These are phyloP conservation scores for Quercus agrifolia DNA, from an alignment of 306 rosid genomes.

Conservation along the genomic window DNA sequence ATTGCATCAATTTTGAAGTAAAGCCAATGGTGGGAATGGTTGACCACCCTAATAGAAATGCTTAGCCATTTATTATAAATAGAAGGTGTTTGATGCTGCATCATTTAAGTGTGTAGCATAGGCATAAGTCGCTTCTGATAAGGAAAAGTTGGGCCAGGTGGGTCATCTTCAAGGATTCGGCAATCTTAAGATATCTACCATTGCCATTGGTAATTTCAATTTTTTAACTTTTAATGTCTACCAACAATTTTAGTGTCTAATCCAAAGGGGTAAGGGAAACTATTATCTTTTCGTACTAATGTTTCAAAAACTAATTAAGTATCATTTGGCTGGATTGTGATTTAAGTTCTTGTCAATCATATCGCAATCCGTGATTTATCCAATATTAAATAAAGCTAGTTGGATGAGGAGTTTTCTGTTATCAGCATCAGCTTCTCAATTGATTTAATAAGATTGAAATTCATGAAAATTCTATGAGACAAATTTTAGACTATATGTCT, in stretches of 20 bases:
- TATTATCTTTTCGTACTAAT: no score
- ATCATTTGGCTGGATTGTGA: no score
- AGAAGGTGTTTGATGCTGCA: slow-evolving; percentile 11
- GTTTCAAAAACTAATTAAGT: no score
- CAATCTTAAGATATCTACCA: slow-evolving; percentile 19
- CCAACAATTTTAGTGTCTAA: no score
- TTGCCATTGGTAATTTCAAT: slow-evolving; percentile 1
- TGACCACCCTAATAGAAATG: slow-evolving; percentile 22
- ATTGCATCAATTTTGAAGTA: neutral
- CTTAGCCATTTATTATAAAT: slow-evolving; percentile 2
- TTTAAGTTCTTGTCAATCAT: no score
- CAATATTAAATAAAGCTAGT: neutral
- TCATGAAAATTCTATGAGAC: neutral
- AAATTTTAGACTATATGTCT: neutral
- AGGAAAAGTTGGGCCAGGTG: neutral
- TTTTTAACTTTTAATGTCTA: no score
- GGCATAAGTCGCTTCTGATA: slow-evolving; percentile 9
- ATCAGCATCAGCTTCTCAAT: neutral
- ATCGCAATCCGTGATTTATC: neutral
- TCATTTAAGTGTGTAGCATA: slow-evolving; percentile 10
- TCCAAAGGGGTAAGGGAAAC: no score
- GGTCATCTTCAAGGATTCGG: slow-evolving; percentile 33
- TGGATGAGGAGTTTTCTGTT: neutral
- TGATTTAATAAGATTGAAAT: neutral
- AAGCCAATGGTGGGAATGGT: slow-evolving; percentile 9